phyloP scores from a whole-genome alignment of 2,329 filamentous ascomycete species.

The Penicillium sp. region DNA sequence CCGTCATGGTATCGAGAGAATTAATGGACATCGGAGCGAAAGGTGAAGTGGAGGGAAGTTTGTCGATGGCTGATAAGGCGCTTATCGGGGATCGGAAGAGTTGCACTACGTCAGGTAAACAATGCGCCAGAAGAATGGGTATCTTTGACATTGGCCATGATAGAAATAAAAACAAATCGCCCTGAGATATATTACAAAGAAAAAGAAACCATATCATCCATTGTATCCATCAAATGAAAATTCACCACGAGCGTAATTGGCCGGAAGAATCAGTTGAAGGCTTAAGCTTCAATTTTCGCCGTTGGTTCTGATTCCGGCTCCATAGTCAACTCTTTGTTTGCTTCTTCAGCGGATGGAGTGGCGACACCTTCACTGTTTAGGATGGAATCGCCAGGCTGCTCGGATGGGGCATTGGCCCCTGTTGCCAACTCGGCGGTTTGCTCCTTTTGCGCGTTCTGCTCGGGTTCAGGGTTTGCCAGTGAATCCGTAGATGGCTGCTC shows the following conservation, averaged over 20 bases:
- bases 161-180: slow-evolving; percentile 10
- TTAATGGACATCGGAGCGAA: neutral
- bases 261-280: neutral
- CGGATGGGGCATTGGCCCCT: slow-evolving; percentile 5
- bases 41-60: neutral
- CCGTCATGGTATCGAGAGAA: slow-evolving; percentile 19
- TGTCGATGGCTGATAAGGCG: neutral
- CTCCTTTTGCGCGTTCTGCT: slow-evolving; percentile 6
- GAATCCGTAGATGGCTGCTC: slow-evolving; percentile 3
- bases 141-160: slow-evolving; percentile 26
- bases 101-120: slow-evolving; percentile 1
- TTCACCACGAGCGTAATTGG: slow-evolving; percentile 7
- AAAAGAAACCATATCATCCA: slow-evolving; percentile 15
- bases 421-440: slow-evolving; percentile 2
- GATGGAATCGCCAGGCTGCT: slow-evolving; percentile 6
- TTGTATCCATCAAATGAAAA: slow-evolving; percentile 5
- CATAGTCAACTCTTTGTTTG: slow-evolving; percentile 7
- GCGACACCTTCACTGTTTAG: slow-evolving; percentile 8
- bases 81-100: neutral
- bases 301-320: slow-evolving; percentile 9
- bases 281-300: slow-evolving; percentile 11
- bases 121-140: slow-evolving; percentile 16
- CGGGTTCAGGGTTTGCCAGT: slow-evolving; percentile 1
- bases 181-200: slow-evolving; percentile 18
- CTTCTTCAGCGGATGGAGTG: slow-evolving; percentile 7